phyloP scores from a whole-genome alignment of 23 red algal genomes.

The Chondrus crispus region DNA sequence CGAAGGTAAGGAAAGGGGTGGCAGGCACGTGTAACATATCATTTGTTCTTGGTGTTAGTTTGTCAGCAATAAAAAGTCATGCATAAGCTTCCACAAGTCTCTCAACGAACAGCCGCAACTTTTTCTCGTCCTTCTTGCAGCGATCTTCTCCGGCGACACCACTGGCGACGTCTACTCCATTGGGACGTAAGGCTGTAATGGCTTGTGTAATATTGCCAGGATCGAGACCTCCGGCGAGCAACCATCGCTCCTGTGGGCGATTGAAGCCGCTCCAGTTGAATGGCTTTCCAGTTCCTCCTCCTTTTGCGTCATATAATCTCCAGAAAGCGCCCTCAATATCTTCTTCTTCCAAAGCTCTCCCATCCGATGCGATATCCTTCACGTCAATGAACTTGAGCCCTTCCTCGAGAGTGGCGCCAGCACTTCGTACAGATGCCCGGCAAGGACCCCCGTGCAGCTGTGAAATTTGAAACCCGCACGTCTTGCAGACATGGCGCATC shows the following conservation, averaged over 20 bases:
- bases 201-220: constrained; percentile 68
- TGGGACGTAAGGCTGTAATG: constrained; percentile 20
- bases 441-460: constrained; percentile 62
- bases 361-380: constrained; percentile 27
- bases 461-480: constrained; percentile 19
- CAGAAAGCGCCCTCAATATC: constrained; percentile 1
- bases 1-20: too few species aligned
- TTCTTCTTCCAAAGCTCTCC: not conserved
- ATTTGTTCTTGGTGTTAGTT: too few species aligned
- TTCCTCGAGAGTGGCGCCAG: not conserved
- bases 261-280: constrained; percentile 67
- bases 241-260: constrained; percentile 44
- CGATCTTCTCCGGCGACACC: constrained; percentile 48
- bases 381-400: constrained; percentile 37
- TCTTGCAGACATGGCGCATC: constrained; percentile 2
- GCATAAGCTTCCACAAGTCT: not conserved
- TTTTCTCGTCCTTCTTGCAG: constrained; percentile 46
- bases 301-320: constrained; percentile 59
- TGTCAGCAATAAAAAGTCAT: too few species aligned
- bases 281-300: constrained; percentile 63
- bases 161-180: constrained; percentile 79
- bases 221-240: constrained; percentile 73
- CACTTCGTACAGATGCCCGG: not conserved
- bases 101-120: constrained; percentile 17
- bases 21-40: too few species aligned